phyloP scores from a whole-genome alignment of 345 rosid genomes.

The Murraya paniculata region DNA sequence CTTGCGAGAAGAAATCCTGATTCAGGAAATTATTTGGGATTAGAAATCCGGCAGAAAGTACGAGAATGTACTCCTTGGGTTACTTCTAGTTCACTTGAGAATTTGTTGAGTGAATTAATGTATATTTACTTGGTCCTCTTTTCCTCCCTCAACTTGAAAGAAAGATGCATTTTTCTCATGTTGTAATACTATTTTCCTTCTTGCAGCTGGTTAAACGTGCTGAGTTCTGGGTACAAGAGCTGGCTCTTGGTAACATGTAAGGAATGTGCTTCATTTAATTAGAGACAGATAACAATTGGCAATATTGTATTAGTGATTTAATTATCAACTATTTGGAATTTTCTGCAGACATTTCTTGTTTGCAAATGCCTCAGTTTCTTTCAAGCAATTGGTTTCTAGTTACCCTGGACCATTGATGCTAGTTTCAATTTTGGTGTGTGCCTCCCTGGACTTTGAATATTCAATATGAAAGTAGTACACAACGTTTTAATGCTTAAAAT shows the following conservation, averaged over 20 bases:
- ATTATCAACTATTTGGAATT: conserved; percentile 19
- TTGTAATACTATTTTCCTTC: conserved; percentile 7
- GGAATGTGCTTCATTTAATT: conserved; percentile 11
- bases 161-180: conserved; percentile 19
- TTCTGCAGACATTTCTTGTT: conserved; percentile 72
- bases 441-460: background rate
- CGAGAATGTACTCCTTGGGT: conserved; percentile 31
- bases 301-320: conserved; percentile 14
- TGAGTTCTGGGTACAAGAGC: conserved; percentile 70
- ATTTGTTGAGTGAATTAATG: conserved; percentile 30
- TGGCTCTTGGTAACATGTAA: conserved; percentile 75
- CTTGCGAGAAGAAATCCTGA: conserved; percentile 60
- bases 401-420: conserved; percentile 81
- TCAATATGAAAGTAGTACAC: background rate
- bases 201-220: conserved; percentile 84
- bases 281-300: background rate
- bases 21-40: conserved; percentile 73
- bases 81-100: conserved; percentile 26
- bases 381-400: conserved; percentile 49
- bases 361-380: conserved; percentile 82
- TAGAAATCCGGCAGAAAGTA: conserved; percentile 88
- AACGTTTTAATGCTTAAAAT: background rate
- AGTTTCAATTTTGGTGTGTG: conserved; percentile 83
- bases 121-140: conserved; percentile 7
- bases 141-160: background rate